Base-by-base conservation (phyloP, 805 yeast genomes). In the Yamadazyma scolyti region DNA sequence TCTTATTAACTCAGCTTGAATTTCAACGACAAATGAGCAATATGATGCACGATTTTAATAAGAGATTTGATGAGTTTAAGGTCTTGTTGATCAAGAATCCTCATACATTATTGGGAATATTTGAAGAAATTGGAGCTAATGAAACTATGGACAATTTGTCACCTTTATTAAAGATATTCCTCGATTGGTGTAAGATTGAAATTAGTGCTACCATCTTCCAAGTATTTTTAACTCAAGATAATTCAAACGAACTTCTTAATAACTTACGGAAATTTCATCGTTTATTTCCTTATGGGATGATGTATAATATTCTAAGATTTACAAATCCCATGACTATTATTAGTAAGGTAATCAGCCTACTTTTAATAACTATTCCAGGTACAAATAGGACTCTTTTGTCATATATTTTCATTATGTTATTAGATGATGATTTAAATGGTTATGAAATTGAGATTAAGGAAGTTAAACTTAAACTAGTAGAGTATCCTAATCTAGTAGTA, bases 321-420 rank as follows among this genome's bases (percentile, higher is more conserved):
- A 86, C 97, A 0, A 90, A 90, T 49, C 97, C 98, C 2, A 76
- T 88, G 58, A 75, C 81, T 24, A 78, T 90, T 16, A 77, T 86
- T 62, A 83, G 88, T 39, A 76, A 80, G 14, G 61, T 90, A 52
- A 73, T 89, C 20, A 96, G 87, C 46, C 53, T 90, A 36, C 77
- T 90, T 43, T 75, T 93, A 63, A 85, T 63, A 19, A 54, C 59
- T 31, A 36, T 64, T 15, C 71, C 71, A 2, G 46, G 48, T 5
- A 39, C 46, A 2, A 46, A 58, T 7, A 48, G 52, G 24, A 61
- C 51, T 30, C 59, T 89, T 12, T 52, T 89, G 25, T 95, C 89
- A 40, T 73, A 78, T 31, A 71, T 87, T 30, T 82, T 89, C 49
- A 71, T 83, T 13, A 77, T 83, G 44, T 68, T 39, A 16, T 29